phyloP scores from a whole-genome alignment of 257 asterid genomes.

The Nicotiana otophora region DNA sequence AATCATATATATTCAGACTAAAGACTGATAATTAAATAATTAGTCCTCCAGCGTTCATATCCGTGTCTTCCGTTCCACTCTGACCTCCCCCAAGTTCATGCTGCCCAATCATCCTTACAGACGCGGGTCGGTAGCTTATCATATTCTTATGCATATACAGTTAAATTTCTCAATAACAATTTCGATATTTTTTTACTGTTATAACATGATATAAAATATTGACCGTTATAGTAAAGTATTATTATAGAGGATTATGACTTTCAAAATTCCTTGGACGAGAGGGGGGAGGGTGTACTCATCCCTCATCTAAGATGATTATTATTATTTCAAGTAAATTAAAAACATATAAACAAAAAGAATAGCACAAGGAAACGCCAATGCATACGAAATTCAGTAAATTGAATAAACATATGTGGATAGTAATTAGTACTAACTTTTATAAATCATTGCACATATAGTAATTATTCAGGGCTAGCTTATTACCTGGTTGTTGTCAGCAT shows the following conservation, averaged over 20 bases:
- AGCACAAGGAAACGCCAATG: background rate
- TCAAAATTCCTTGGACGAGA: too few relatives aligned
- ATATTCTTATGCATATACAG: too few relatives aligned
- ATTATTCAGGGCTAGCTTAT: background rate
- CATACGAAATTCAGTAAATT: background rate
- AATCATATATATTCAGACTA: background rate
- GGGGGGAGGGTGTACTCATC: too few relatives aligned
- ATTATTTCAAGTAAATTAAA: background rate
- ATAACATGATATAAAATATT: too few relatives aligned
- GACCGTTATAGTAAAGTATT: too few relatives aligned
- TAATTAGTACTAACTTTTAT: too few relatives aligned
- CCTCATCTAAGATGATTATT: background rate
- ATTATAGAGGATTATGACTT: too few relatives aligned
- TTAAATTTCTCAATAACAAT: too few relatives aligned
- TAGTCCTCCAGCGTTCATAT: background rate
- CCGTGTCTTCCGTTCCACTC: slow-evolving; percentile 19
- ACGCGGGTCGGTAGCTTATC: background rate
- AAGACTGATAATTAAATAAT: background rate
- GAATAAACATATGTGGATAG: background rate
- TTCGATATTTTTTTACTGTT: too few relatives aligned
- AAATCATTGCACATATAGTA: background rate
- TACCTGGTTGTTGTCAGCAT: background rate
- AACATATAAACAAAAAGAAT: background rate
- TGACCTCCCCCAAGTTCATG: background rate
- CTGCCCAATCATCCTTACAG: background rate